A percentile compares a stretch with the other conserved stretches of the same genome.
These are phyloP conservation scores for Leccinum solheimii DNA, from an alignment of 1,284 basidiomycete genomes.

Conservation along the genomic window DNA sequence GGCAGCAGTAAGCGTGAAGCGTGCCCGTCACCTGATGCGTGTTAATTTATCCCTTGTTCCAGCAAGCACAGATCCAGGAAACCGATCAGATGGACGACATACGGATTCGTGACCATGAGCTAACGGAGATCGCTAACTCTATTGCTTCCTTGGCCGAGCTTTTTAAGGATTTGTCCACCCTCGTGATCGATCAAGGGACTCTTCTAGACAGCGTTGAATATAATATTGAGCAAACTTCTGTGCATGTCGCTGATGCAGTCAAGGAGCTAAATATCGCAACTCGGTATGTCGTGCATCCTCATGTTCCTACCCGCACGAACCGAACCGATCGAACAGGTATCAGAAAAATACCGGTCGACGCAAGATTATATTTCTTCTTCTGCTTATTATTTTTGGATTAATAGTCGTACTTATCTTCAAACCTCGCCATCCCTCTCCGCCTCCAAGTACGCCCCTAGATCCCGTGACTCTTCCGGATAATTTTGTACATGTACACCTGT, in stretches of 20 bases:
- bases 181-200: slow-evolving; percentile 98
- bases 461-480: slow-evolving; percentile 23
- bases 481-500: slow-evolving; percentile 35
- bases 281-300: slow-evolving; percentile 48
- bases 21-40: slow-evolving; percentile 9
- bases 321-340: slow-evolving; percentile 55
- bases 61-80: slow-evolving; percentile 43
- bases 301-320: not conserved
- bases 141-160: slow-evolving; percentile 92
- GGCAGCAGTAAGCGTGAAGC: slow-evolving; percentile 53
- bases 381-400: slow-evolving; percentile 87
- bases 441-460: slow-evolving; percentile 25
- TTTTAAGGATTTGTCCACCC: slow-evolving; percentile 90
- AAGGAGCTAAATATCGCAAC: slow-evolving; percentile 84
- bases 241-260: slow-evolving; percentile 81
- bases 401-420: slow-evolving; percentile 82
- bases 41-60: slow-evolving; percentile 22
- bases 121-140: slow-evolving; percentile 89
- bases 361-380: slow-evolving; percentile 89
- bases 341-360: slow-evolving; percentile 91
- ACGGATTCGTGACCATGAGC: slow-evolving; percentile 71
- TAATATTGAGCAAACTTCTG: slow-evolving; percentile 92
- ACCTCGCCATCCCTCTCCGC: slow-evolving; percentile 51
- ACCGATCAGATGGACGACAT: slow-evolving; percentile 49
- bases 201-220: slow-evolving; percentile 96